Evolutionary conservation across 257 asterid genomes (phyloP), one percentile per base, ranked within the genome.

Genomic region (Solanum chmielewskii): DNA sequence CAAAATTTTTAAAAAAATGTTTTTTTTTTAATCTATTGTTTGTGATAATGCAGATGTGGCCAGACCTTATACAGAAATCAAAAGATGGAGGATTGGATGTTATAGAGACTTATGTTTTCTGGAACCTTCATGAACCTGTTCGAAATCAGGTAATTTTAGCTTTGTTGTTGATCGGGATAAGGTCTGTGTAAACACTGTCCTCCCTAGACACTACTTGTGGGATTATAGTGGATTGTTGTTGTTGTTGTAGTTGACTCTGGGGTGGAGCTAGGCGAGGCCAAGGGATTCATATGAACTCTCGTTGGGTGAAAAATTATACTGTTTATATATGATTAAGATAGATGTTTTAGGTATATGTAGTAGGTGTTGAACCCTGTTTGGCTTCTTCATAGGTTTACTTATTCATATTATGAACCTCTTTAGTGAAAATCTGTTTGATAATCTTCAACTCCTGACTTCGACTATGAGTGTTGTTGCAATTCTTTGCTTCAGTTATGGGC

Each of bases 61-160:
- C 98, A 21, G 98, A 94, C 86, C 91, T 96, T 88, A 93, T 96
- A 81, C 95, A 94, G 87, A 95, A 95, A 87, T 90, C 98, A 0
- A 96, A 96, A 84, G 98, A 93, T 21, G 99, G 99, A 88, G 99
- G 99, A 1, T 87, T 96, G 93, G 97, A 96, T 90, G 91, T 89
- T 15, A 93, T 96, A 7, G 94, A 96, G 81, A 96, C 99, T 12
- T 96, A 92, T 66, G 95, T 96, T 41, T 96, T 96, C 94, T 96
- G 99, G 99, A 93, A 95, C 87, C 82, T 92, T 89, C 99, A 96
- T 77, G 99, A 96, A 90, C 95, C 98, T 47, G 93, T 91, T 89
- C 92, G 93, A 71, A 96, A 94, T 85, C 92, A 96, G 98, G 98
- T 95, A 49, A 25, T 66, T 41, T 42, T 12, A 29, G 15, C 35